These are phyloP conservation scores for Septoria linicola DNA, from an alignment of 2,329 filamentous ascomycete genomes.

Conservation along the genomic window DNA sequence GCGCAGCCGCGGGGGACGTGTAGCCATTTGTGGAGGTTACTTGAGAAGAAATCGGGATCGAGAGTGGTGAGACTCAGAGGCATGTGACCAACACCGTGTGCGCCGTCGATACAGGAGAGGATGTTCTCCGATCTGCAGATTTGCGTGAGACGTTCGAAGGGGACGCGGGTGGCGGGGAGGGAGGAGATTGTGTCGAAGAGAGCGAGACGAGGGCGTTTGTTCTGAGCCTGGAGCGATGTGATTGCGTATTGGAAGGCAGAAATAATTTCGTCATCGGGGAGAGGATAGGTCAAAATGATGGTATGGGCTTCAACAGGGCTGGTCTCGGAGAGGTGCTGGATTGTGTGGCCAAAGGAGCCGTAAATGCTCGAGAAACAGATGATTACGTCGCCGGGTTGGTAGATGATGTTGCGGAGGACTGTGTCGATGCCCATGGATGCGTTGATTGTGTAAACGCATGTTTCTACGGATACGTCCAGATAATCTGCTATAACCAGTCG, in stretches of 20 bases:
- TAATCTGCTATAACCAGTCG: conserved; percentile 64
- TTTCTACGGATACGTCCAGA: conserved; percentile 63
- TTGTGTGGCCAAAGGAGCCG: conserved; percentile 69
- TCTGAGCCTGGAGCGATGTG: conserved; percentile 48
- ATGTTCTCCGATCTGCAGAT: conserved; percentile 67
- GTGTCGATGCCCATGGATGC: conserved; percentile 76
- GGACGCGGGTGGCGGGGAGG: conserved; percentile 73
- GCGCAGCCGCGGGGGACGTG: conserved; percentile 76
- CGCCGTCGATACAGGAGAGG: conserved; percentile 75
- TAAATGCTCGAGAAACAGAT: conserved; percentile 78
- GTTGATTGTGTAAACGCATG: conserved; percentile 76
- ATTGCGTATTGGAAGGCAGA: conserved; percentile 61
- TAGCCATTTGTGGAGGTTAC: conserved; percentile 90
- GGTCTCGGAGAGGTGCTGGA: conserved; percentile 69
- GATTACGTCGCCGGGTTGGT: conserved; percentile 69
- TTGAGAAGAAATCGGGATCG: conserved; percentile 81
- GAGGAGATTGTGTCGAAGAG: conserved; percentile 79
- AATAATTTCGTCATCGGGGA: conserved; percentile 66
- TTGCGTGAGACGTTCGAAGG: conserved; percentile 66
- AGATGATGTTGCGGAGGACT: conserved; percentile 70
- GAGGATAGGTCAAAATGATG: conserved; percentile 66
- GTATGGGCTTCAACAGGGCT: conserved; percentile 51
- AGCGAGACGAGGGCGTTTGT: conserved; percentile 66
- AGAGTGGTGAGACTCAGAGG: conserved; percentile 63
- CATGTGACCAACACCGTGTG: conserved; percentile 80